A percentile compares a stretch with the other conserved stretches of the same genome.
phyloP scores from a whole-genome alignment of 192 early-diverging fungal species.

The Linnemannia elongata region DNA sequence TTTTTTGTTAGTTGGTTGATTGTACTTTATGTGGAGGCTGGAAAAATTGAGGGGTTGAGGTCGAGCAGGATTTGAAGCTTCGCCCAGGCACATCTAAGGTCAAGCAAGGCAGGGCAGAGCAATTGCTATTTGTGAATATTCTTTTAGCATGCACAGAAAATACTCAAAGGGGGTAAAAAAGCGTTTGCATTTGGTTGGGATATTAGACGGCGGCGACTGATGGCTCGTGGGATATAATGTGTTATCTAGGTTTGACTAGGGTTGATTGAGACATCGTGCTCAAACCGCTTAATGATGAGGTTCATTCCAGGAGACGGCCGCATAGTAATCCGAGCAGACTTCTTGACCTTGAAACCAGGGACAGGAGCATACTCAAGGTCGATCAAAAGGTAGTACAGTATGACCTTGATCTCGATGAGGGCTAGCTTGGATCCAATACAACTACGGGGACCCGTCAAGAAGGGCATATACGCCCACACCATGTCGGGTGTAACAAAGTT shows the following conservation, averaged over 20 bases:
- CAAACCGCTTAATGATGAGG: slow-evolving; percentile 37
- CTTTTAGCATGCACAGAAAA: too few species aligned
- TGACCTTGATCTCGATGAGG: slow-evolving; percentile 67
- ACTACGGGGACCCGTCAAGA: slow-evolving; percentile 63
- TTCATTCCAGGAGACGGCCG: slow-evolving; percentile 60
- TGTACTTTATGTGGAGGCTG: too few species aligned
- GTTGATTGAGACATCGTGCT: neutral
- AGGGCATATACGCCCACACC: slow-evolving; percentile 54
- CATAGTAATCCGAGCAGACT: slow-evolving; percentile 58
- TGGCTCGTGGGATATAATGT: too few species aligned
- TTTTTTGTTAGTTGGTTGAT: neutral
- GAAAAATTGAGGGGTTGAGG: too few species aligned
- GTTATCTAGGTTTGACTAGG: too few species aligned
- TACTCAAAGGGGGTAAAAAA: too few species aligned
- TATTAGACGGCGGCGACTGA: too few species aligned
- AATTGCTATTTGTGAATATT: too few species aligned
- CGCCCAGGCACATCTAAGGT: too few species aligned
- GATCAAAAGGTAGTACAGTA: slow-evolving; percentile 58
- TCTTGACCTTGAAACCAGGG: slow-evolving; percentile 57
- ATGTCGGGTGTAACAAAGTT: slow-evolving; percentile 30
- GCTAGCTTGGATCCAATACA: slow-evolving; percentile 72
- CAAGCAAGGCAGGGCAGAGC: too few species aligned
- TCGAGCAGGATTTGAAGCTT: too few species aligned
- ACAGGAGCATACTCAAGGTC: slow-evolving; percentile 55
- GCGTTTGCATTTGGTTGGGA: too few species aligned